Conservation (phyloP, 371 early-diverging fungal species). For the Lichtheimia hyalospora region DNA sequence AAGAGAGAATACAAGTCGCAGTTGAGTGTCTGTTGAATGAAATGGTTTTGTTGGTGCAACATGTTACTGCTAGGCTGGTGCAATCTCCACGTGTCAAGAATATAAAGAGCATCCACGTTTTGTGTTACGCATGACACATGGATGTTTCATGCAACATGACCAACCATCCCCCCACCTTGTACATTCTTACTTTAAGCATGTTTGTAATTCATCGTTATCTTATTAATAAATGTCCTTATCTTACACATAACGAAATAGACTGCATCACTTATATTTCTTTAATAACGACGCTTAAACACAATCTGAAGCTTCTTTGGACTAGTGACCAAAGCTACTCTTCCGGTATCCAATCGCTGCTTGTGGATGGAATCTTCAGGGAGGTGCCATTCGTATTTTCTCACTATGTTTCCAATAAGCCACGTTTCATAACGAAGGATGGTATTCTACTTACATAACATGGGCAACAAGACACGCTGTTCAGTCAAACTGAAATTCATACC, state of each 20-base stretch:
- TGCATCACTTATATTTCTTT: background rate
- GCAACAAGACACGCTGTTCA: slow-evolving; percentile 16
- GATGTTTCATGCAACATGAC: no score
- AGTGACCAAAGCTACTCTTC: background rate
- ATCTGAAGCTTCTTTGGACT: slow-evolving; percentile 2
- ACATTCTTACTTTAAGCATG: no score
- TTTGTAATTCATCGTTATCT: no score
- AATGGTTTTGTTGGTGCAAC: no score
- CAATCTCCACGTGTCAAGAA: background rate
- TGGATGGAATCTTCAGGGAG: slow-evolving; percentile 18
- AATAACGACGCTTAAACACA: slow-evolving; percentile 5
- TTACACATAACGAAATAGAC: no score
- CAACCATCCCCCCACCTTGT: no score
- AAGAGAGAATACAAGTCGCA: no score
- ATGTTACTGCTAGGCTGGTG: no score
- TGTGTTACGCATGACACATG: no score
- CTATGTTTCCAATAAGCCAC: slow-evolving; percentile 2
- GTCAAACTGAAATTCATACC: slow-evolving; percentile 22
- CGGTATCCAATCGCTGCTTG: slow-evolving; percentile 4
- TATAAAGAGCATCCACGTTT: background rate
- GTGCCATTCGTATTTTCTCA: slow-evolving; percentile 20
- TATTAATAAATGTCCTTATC: no score
- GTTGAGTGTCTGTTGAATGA: no score
- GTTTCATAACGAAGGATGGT: background rate
- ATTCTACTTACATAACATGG: slow-evolving; percentile 14